Evolutionary conservation across 305 asterid genomes (phyloP).

Genomic region (Plantago lanceolata): DNA sequence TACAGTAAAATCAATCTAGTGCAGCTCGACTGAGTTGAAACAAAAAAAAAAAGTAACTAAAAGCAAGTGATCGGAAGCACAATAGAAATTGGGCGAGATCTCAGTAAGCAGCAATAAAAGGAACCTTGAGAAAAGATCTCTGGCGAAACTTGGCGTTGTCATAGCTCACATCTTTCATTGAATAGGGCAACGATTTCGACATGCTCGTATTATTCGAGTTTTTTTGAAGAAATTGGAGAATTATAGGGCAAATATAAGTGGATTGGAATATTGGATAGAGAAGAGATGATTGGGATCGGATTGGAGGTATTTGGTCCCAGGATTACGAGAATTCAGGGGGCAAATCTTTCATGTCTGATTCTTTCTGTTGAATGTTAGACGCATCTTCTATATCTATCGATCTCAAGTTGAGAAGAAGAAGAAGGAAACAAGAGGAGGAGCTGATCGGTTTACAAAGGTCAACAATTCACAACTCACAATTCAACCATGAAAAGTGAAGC

Average conservation of each 20-base stretch:
- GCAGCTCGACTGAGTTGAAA: slow-evolving; percentile 13
- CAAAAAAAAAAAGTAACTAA: background rate
- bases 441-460: too few species aligned
- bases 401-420: background rate
- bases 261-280: background rate
- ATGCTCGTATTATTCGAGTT: slow-evolving; percentile 27
- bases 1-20: background rate
- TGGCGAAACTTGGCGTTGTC: slow-evolving; percentile 94
- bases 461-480: too few species aligned
- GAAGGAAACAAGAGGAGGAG: background rate
- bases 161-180: slow-evolving; percentile 78
- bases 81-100: slow-evolving; percentile 25
- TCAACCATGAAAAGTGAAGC: too few species aligned
- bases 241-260: too few species aligned
- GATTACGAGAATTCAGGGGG: background rate
- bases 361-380: background rate
- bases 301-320: slow-evolving; percentile 2
- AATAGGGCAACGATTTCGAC: slow-evolving; percentile 83
- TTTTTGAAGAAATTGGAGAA: background rate
- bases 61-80: background rate
- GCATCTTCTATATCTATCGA: background rate
- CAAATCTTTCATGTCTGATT: background rate
- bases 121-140: slow-evolving; percentile 71
- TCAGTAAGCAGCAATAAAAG: background rate
- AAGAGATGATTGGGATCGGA: background rate